Evolutionary conservation across 768 basidiomycete genomes (phyloP).

Genomic region (Stropharia rugosoannulata): DNA sequence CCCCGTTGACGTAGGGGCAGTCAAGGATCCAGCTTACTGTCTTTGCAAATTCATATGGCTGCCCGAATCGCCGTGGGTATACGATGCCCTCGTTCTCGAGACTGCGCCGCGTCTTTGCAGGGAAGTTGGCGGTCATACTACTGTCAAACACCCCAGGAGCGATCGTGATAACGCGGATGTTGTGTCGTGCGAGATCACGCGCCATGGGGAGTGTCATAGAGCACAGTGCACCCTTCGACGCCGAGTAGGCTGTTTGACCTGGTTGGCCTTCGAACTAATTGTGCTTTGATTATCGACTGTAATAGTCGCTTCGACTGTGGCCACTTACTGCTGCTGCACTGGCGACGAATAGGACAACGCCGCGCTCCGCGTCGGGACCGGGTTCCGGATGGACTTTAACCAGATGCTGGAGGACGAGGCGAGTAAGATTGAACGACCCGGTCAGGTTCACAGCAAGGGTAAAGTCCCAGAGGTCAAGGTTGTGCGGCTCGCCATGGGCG

Average conservation of each 20-base stretch:
- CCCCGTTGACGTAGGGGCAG: constrained; percentile 55
- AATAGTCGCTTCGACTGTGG: neutral
- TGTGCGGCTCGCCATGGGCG: constrained; percentile 43
- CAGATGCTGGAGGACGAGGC: constrained; percentile 50
- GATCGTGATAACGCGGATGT: constrained; percentile 52
- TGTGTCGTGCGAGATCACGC: constrained; percentile 53
- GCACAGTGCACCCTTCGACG: constrained; percentile 53
- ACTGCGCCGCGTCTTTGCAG: constrained; percentile 33
- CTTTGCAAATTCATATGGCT: constrained; percentile 47
- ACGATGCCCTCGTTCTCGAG: constrained; percentile 39
- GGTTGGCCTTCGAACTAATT: constrained; percentile 56
- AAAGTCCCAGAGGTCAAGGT: constrained; percentile 51
- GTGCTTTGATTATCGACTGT: constrained; percentile 38
- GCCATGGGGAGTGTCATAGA: constrained; percentile 64
- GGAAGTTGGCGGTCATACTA: constrained; percentile 38
- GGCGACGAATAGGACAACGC: constrained; percentile 56
- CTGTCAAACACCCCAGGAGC: constrained; percentile 56
- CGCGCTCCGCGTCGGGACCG: constrained; percentile 50
- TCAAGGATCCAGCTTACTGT: constrained; percentile 51
- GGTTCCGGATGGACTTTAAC: constrained; percentile 45
- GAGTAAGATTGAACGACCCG: constrained; percentile 59
- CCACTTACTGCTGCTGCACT: constrained; percentile 51
- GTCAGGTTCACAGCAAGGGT: constrained; percentile 54
- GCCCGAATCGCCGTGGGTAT: constrained; percentile 47
- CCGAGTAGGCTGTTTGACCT: constrained; percentile 56